Evolutionary conservation across 192 early-diverging fungal species (phyloP).

Genomic region (Phycomyces nitens): DNA sequence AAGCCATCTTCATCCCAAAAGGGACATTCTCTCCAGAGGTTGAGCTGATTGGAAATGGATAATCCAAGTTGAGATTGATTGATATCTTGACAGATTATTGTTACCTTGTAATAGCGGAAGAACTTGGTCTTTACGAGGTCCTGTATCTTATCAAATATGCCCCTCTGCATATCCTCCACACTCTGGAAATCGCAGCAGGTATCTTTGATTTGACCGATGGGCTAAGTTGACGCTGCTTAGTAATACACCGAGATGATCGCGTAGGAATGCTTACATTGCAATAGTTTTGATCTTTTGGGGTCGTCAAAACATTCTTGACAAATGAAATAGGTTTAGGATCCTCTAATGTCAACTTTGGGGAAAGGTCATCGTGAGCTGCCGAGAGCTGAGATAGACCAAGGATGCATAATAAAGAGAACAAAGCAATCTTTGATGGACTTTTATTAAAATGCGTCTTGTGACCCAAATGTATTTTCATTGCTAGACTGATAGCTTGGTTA

Average conservation of each 20-base stretch:
- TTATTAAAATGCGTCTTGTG: too few relatives aligned
- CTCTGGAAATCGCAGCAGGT: conserved; percentile 70
- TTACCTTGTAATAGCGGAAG: conserved; percentile 89
- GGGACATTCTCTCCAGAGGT: conserved; percentile 83
- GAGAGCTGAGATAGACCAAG: too few relatives aligned
- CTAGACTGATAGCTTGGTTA: too few relatives aligned
- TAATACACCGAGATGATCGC: not conserved
- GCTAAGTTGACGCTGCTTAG: conserved; percentile 30
- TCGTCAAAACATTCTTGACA: not conserved
- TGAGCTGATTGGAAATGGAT: conserved; percentile 47
- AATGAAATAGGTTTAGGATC: not conserved
- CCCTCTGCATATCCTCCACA: conserved; percentile 72
- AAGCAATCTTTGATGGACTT: too few relatives aligned
- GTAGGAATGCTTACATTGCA: conserved; percentile 36
- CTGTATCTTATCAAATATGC: conserved; percentile 62
- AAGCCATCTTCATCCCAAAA: conserved; percentile 86
- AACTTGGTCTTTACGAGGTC: conserved; percentile 81
- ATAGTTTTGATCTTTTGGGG: conserved; percentile 37
- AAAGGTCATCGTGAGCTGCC: too few relatives aligned
- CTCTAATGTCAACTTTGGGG: not conserved
- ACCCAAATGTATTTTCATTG: too few relatives aligned
- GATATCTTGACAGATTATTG: too few relatives aligned
- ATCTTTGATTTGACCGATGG: conserved; percentile 55
- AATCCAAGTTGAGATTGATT: too few relatives aligned
- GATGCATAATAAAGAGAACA: too few relatives aligned